Percentiles rank a stretch among this genome's conserved stretches.
Evolutionary conservation across 2,329 filamentous ascomycete species (phyloP).

Genomic region (Pyrenophora seminiperda): DNA sequence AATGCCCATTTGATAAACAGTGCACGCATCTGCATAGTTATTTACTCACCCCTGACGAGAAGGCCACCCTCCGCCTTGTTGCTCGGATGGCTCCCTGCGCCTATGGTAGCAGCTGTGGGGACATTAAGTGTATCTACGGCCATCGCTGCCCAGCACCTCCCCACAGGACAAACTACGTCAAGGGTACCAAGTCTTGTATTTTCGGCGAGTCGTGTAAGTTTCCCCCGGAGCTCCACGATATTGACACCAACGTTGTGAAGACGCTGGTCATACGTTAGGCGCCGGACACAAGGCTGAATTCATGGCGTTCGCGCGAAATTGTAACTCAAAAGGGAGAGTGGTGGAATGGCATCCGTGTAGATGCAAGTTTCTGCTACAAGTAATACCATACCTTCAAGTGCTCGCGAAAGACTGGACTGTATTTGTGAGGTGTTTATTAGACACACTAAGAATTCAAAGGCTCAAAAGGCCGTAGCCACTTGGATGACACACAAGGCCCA

Average conservation of each 20-base stretch:
- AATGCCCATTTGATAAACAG: slow-evolving; percentile 59
- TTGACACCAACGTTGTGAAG: slow-evolving; percentile 63
- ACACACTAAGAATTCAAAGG: no score
- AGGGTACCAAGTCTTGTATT: slow-evolving; percentile 60
- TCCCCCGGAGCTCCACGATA: slow-evolving; percentile 60
- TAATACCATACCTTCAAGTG: no score
- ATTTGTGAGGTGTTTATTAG: not conserved
- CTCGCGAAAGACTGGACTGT: no score
- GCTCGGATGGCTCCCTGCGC: slow-evolving; percentile 67
- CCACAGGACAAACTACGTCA: slow-evolving; percentile 46
- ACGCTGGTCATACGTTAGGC: slow-evolving; percentile 48
- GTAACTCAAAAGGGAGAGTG: no score
- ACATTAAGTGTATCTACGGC: slow-evolving; percentile 66
- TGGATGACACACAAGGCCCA: no score
- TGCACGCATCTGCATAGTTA: slow-evolving; percentile 64
- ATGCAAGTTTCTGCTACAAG: not conserved
- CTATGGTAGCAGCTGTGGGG: slow-evolving; percentile 62
- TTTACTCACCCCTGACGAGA: slow-evolving; percentile 59
- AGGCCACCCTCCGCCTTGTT: slow-evolving; percentile 61
- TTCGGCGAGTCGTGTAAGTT: slow-evolving; percentile 65
- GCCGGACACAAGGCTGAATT: no score
- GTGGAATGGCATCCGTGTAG: not conserved
- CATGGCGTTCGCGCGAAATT: no score
- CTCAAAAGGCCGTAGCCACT: no score
- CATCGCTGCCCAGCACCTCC: slow-evolving; percentile 63